Evolutionary conservation across 768 basidiomycete species (phyloP), one percentile per base, ranked within the genome.

Genomic region (Crucibulum laeve): DNA sequence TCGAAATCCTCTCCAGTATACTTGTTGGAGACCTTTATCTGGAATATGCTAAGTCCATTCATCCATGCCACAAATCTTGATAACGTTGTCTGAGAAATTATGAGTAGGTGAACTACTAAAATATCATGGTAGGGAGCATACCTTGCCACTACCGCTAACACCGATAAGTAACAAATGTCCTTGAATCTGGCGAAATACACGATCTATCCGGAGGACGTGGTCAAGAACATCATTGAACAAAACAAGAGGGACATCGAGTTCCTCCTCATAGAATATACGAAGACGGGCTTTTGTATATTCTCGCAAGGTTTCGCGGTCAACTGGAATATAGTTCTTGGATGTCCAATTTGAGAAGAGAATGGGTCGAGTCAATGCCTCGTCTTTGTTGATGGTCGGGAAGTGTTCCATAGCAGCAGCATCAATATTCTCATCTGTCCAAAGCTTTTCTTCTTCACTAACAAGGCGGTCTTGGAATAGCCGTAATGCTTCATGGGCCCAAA

Each of bases 1-100:
- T 99, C 96, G 54, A 99, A 99, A 62, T 99, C 96, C 13, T 95
- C 94, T 18, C 91, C 94, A 1, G 92, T 96, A 61, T 99, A 99
- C 61, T 93, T 95, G 72, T 98, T 99, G 18, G 95, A 97, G 3
- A 98, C 96, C 61, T 98, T 98, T 76, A 99, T 96, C 62, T 99
- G 96, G 78, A 96, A 99, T 52, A 99, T 94, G 59, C 90, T 96
- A 42, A 99, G 71, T 34, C 96, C 96, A 55, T 99, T 99, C 85
- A 99, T 97, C 96, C 96, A 99, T 0, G 96, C 96, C 21, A 99
- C 96, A 61, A 99, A 99, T 37, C 96, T 85, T 28, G 96, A 96
- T 1, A 99, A 68, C 0, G 94, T 99, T 3, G 96, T 99, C 96
- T 97, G 57, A 6, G 40, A 34, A 47, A 36, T 21, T 13, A 41